phyloP scores from a whole-genome alignment of 202 grass and related monocot genomes.

The Dendrocalamus latiflorus region DNA sequence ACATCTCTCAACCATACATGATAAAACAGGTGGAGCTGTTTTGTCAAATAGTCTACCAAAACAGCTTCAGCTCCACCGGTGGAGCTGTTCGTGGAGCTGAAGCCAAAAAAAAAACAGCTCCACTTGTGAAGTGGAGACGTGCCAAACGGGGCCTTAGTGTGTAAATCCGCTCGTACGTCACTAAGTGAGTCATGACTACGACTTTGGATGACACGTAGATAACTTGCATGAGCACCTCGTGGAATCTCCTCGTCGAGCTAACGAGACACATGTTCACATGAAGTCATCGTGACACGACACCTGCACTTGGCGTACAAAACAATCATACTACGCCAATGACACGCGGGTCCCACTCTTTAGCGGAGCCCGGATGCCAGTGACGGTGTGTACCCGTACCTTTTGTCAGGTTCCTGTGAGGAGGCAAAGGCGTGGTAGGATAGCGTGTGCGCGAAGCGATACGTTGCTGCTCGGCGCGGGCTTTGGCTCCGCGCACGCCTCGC shows the following conservation, averaged over 20 bases:
- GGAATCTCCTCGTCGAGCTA: background rate
- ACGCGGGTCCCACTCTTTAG: background rate
- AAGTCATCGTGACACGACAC: background rate
- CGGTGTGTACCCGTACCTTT: too few species aligned
- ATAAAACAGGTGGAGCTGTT: too few species aligned
- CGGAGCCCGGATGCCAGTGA: background rate
- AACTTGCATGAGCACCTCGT: slow-evolving; percentile 1
- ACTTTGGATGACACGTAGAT: background rate
- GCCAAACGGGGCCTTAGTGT: too few species aligned
- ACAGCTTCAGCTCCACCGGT: too few species aligned
- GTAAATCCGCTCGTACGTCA: background rate
- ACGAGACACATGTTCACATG: background rate
- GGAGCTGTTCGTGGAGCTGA: too few species aligned
- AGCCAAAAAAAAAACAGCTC: too few species aligned
- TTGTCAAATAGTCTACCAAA: too few species aligned
- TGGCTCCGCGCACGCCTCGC: slow-evolving; percentile 13
- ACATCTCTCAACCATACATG: too few species aligned
- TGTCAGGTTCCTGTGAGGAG: too few species aligned
- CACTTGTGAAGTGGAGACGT: too few species aligned
- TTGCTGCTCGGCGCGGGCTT: slow-evolving; percentile 14
- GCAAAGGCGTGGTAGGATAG: background rate
- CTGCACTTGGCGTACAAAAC: background rate
- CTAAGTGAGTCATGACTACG: too few species aligned
- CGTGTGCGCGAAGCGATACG: slow-evolving; percentile 23
- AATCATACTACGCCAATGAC: fast-evolving